Percentiles rank a stretch among this genome's conserved stretches.
These are phyloP conservation scores for Talaromyces adpressus DNA, from an alignment of 495 filamentous ascomycete species.

Conservation along the genomic window DNA sequence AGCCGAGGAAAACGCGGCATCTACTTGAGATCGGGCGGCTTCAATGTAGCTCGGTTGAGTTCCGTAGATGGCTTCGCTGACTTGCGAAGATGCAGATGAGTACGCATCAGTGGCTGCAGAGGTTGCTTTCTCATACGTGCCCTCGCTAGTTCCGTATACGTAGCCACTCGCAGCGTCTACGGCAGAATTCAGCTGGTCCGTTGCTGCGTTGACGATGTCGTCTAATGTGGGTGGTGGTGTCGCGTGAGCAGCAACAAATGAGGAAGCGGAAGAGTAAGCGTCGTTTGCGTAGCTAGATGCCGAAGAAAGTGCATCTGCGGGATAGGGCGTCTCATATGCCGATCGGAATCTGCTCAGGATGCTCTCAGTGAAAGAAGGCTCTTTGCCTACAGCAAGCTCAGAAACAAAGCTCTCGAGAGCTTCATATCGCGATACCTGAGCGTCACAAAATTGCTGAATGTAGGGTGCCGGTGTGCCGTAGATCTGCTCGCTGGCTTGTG, in stretches of 20 bases:
- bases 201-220: slow-evolving; percentile 48
- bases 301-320: slow-evolving; percentile 35
- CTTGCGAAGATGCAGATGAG: slow-evolving; percentile 37
- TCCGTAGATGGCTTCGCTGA: slow-evolving; percentile 51
- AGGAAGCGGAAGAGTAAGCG: slow-evolving; percentile 50
- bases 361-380: slow-evolving; percentile 76
- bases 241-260: slow-evolving; percentile 40
- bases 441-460: slow-evolving; percentile 44
- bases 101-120: slow-evolving; percentile 44
- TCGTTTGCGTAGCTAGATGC: slow-evolving; percentile 51
- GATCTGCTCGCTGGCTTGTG: slow-evolving; percentile 60
- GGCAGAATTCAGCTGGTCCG: slow-evolving; percentile 48
- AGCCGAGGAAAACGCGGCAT: slow-evolving; percentile 44
- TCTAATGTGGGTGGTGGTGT: slow-evolving; percentile 54
- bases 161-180: slow-evolving; percentile 54
- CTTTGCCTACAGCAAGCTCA: slow-evolving; percentile 69
- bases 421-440: slow-evolving; percentile 53
- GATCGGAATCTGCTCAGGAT: slow-evolving; percentile 63
- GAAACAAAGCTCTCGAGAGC: slow-evolving; percentile 66
- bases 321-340: slow-evolving; percentile 55
- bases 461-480: slow-evolving; percentile 69
- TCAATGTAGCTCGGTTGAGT: slow-evolving; percentile 43
- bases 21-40: slow-evolving; percentile 38
- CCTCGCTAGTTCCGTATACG: slow-evolving; percentile 52
- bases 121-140: slow-evolving; percentile 45